Evolutionary conservation across 139 green algal species (phyloP).

Genomic region (Parachlorella kessleri): DNA sequence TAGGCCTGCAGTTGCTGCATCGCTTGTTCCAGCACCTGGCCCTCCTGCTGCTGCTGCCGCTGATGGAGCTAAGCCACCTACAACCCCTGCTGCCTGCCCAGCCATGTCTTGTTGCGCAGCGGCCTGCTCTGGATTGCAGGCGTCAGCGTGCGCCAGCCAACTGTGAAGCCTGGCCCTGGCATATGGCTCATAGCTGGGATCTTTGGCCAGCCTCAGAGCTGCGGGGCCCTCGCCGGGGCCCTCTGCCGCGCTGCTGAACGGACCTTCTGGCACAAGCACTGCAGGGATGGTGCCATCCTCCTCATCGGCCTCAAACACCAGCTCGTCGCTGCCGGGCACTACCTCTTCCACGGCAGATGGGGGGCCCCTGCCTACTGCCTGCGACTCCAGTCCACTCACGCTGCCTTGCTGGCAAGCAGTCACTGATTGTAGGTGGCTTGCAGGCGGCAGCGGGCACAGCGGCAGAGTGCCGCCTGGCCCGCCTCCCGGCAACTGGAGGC

Average conservation of each 20-base stretch:
- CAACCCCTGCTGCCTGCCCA: neutral
- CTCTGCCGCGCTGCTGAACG: too few relatives aligned
- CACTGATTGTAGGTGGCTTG: neutral
- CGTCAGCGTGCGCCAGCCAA: neutral
- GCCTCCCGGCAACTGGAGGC: neutral
- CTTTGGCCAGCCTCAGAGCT: too few relatives aligned
- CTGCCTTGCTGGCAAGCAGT: too few relatives aligned
- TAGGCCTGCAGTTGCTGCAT: neutral
- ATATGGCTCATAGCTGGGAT: conserved; percentile 2
- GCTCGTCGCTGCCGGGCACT: neutral
- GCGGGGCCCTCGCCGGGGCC: too few relatives aligned
- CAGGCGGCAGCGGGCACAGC: neutral
- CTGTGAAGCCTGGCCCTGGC: conserved; percentile 9
- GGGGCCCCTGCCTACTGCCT: neutral
- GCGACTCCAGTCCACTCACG: neutral
- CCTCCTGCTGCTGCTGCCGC: neutral
- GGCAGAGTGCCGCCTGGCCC: neutral
- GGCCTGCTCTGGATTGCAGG: neutral
- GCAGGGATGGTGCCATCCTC: too few relatives aligned
- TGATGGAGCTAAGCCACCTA: neutral
- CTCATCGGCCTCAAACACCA: too few relatives aligned
- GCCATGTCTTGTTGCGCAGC: neutral
- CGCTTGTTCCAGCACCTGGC: too few relatives aligned
- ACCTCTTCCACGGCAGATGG: too few relatives aligned
- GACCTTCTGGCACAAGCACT: too few relatives aligned